These are phyloP conservation scores for Arthromyces matolae DNA, from an alignment of 768 basidiomycete genomes.

Conservation along the genomic window DNA sequence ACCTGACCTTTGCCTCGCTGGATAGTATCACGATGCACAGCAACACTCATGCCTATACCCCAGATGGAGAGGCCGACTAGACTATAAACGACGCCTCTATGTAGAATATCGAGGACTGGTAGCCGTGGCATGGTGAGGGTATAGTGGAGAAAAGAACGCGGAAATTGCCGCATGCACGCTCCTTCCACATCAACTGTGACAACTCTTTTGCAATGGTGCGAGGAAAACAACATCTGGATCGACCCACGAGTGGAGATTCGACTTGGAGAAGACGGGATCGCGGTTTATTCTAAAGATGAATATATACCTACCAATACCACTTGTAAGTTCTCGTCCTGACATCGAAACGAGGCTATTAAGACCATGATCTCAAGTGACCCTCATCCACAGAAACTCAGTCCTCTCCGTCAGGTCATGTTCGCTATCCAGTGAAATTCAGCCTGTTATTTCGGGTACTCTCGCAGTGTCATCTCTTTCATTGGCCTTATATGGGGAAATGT, in stretches of 20 bases:
- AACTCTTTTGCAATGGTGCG: conserved; percentile 47
- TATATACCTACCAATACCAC: conserved; percentile 32
- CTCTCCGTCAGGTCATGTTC: conserved; percentile 59
- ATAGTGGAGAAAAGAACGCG: not conserved
- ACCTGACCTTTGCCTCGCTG: conserved; percentile 51
- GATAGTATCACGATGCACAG: conserved; percentile 52
- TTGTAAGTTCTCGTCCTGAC: conserved; percentile 31
- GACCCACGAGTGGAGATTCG: conserved; percentile 41
- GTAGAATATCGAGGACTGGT: conserved; percentile 43
- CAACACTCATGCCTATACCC: conserved; percentile 49
- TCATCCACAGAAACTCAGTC: conserved; percentile 59
- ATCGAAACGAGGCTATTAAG: not conserved
- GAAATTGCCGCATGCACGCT: conserved; percentile 1
- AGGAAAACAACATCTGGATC: conserved; percentile 40
- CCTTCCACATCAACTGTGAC: conserved; percentile 17
- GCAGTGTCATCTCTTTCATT: conserved; percentile 61
- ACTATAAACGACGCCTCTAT: conserved; percentile 52
- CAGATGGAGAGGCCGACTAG: conserved; percentile 49
- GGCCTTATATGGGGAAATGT: conserved; percentile 67
- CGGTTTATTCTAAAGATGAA: conserved; percentile 32
- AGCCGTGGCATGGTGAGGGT: conserved; percentile 20
- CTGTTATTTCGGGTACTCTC: conserved; percentile 49
- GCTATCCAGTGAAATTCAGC: conserved; percentile 39
- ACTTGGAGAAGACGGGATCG: conserved; percentile 25
- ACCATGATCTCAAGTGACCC: conserved; percentile 43